Percentiles rank a stretch among this genome's conserved stretches.
These are phyloP conservation scores for Crithidia expoeki DNA, from an alignment of 208 protist species.

Conservation along the genomic window DNA sequence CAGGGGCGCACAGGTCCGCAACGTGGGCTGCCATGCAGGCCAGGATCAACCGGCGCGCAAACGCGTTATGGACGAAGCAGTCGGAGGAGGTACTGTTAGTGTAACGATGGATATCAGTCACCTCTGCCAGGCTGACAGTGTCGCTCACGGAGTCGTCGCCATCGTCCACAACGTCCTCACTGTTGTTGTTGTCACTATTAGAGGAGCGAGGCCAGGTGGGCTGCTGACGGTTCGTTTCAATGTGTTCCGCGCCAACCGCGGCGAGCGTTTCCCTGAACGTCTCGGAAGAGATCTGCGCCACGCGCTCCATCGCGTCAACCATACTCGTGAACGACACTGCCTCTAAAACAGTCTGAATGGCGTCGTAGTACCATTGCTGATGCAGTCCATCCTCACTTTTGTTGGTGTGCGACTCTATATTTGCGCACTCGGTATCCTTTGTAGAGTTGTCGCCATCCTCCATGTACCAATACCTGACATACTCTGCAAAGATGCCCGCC, in stretches of 20 bases:
- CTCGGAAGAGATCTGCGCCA: constrained; percentile 13
- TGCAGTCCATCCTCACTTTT: background rate
- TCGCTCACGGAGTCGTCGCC: constrained; percentile 33
- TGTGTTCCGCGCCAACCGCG: background rate
- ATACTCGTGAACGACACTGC: constrained; percentile 45
- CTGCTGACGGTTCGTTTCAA: background rate
- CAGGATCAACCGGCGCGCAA: constrained; percentile 49
- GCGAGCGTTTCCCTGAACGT: background rate
- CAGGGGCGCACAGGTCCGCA: constrained; percentile 72
- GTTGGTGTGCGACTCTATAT: background rate
- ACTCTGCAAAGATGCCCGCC: constrained; percentile 19
- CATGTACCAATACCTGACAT: constrained; percentile 23
- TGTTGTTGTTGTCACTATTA: constrained; percentile 21
- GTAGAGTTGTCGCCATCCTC: constrained; percentile 14
- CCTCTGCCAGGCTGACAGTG: constrained; percentile 19
- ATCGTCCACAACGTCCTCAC: constrained; percentile 16
- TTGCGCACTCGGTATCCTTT: background rate
- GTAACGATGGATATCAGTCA: background rate
- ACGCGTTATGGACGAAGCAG: background rate
- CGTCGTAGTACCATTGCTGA: constrained; percentile 47
- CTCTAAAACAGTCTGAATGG: constrained; percentile 43
- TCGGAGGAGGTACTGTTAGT: background rate
- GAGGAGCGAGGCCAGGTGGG: background rate
- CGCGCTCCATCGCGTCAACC: constrained; percentile 48
- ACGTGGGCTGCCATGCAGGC: constrained; percentile 79